Base-by-base conservation (phyloP, 148 eudicot genomes). In the Diospyros lotus region DNA sequence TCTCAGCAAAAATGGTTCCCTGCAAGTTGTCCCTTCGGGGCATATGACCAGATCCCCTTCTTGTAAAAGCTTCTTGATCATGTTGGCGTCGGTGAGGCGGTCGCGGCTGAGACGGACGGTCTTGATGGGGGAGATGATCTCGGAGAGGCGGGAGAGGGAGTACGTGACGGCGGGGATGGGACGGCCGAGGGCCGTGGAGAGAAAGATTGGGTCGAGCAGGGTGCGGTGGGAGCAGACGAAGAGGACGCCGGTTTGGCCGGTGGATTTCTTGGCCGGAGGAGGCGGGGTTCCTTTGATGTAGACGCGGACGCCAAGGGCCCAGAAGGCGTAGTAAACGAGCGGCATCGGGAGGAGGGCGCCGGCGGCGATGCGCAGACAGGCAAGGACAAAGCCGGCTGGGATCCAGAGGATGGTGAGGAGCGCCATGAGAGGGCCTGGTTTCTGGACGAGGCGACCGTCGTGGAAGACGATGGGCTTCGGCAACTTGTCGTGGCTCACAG, bases 11-110 rank as follows among this genome's bases (percentile, higher is more conserved):
- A 66, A 75, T 39, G 78, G 78, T 69, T 75, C 78, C 12, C 78
- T 69, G 12, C 78, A 75, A 6, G 78, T 75, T 13, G 78, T 75
- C 41, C 78, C 78, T 28, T 75, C 78, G 6, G 71, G 78, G 64
- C 78, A 66, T 44, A 75, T 18, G 18, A 44, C 50, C 44, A 75
- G 56, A 58, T 75, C 78, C 4, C 78, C 78, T 45, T 66, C 56
- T 58, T 67, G 53, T 38, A 75, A 42, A 4, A 66, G 65, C 14
- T 67, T 56, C 58, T 66, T 75, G 13, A 75, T 75, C 56, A 66
- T 58, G 28, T 41, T 7, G 9, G 78, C 78, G 52, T 75, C 78
- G 0, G 6, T 44, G 58, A 18, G 14, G 0, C 72, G 78, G 43
- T 75, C 72, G 45, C 78, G 61, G 40, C 5, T 75, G 4, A 75